Percentiles rank a stretch among this genome's conserved stretches.
Conservation (phyloP, 169 alveolate genomes). For the Eimeria praecox region DNA sequence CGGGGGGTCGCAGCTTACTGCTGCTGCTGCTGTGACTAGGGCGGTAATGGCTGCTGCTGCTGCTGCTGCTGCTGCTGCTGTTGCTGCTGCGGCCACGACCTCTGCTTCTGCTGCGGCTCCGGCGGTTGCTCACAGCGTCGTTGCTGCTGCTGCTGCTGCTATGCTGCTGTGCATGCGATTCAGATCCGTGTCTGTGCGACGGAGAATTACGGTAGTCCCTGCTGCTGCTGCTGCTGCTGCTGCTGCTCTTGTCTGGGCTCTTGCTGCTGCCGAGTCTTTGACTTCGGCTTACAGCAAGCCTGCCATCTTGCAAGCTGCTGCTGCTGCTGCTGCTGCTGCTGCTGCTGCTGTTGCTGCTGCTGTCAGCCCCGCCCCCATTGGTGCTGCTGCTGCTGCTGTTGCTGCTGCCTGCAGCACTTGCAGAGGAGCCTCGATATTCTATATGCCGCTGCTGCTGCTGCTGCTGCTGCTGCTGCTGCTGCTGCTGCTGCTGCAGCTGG, state of each 20-base stretch:
- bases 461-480: conserved; percentile 41
- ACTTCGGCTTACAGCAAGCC: not conserved
- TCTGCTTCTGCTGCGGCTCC: conserved; percentile 26
- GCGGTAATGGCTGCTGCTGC: conserved; percentile 22
- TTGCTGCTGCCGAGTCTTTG: not conserved
- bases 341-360: conserved; percentile 2
- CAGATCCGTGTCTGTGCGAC: not conserved
- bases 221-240: conserved; percentile 55
- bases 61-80: conserved; percentile 14
- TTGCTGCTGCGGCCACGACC: too few species aligned
- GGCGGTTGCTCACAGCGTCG: conserved; percentile 9
- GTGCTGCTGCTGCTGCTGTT: conserved; percentile 25
- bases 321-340: conserved; percentile 59
- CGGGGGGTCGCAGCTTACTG: not conserved
- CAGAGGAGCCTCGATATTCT: not conserved
- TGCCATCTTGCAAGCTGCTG: not conserved
- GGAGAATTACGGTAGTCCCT: not conserved
- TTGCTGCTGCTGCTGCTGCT: conserved; percentile 48
- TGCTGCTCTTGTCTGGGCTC: not conserved
- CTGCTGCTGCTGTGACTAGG: conserved; percentile 37
- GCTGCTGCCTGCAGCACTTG: not conserved
- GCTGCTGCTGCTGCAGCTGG: conserved; percentile 58
- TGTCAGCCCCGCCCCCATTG: too few species aligned
- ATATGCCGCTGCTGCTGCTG: not conserved
- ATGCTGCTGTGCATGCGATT: conserved; percentile 32